Conservation (phyloP, 768 basidiomycete species). For the Hygrocybe coccinea region DNA sequence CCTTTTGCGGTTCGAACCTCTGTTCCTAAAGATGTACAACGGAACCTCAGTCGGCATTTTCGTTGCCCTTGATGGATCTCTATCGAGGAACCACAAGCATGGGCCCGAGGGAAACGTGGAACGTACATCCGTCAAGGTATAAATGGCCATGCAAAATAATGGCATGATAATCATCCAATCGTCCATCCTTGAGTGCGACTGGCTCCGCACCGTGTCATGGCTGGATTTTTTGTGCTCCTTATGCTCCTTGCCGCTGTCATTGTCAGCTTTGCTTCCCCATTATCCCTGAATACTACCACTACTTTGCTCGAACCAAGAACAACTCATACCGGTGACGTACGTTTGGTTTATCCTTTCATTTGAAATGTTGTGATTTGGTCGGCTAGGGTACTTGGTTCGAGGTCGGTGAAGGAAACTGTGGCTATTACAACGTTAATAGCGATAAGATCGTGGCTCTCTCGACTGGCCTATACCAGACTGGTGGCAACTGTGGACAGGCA, state of each 20-base stretch:
- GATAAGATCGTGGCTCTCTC: conserved; percentile 63
- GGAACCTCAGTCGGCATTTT: not conserved
- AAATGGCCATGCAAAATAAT: not conserved
- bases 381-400: conserved; percentile 65
- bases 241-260: conserved; percentile 42
- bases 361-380: conserved; percentile 6
- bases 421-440: conserved; percentile 41
- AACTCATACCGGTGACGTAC: conserved; percentile 53
- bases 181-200: not conserved
- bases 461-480: conserved; percentile 46
- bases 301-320: conserved; percentile 45
- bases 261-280: conserved; percentile 42
- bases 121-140: not conserved
- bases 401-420: conserved; percentile 62
- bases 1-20: not conserved
- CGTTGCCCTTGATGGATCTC: not conserved
- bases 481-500: conserved; percentile 59
- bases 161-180: not conserved
- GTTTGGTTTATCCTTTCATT: conserved; percentile 6
- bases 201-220: not conserved
- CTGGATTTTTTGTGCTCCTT: conserved; percentile 23
- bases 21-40: not conserved
- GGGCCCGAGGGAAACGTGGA: not conserved
- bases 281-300: conserved; percentile 32
- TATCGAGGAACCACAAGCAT: not conserved